Evolutionary conservation across 75 land plant species (phyloP), one percentile per base, ranked within the genome.

Genomic region (Chamaecyparis obtusa): DNA sequence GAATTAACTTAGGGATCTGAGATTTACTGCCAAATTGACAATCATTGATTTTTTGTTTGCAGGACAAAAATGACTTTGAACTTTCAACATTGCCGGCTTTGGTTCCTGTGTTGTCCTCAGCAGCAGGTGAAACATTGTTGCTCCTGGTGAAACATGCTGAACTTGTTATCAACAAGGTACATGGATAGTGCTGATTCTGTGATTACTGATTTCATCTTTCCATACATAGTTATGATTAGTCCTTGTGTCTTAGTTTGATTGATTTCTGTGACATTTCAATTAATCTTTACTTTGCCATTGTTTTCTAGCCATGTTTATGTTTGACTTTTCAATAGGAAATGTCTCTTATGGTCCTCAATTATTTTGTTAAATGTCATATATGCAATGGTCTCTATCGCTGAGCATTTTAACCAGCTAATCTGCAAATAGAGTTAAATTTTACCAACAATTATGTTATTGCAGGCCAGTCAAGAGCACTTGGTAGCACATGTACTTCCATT

Each of bases 121-220:
- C 99, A 86, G 83, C 95, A 7, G 99, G 99, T 36, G 99, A 98
- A 41, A 94, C 97, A 71, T 88, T 98, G 33, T 91, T 98, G 85
- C 91, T 98, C 87, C 94, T 98, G 81, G 92, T 98, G 82, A 98
- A 96, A 91, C 96, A 98, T 93, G 95, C 99, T n/a, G 94, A 92
- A 14, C 93, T 96, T 83, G 90, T 98, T 49, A 96, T 96, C 71
- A 92, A 89, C 89, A 98, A 98, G 99, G 99, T 98, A 83, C 43
- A 39, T 30, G 77, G 55, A 35, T 1, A 13, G 33, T 79, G 37
- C 16, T 37, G 17, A 56, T 51, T 44, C 60, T 78, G 81, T 86
- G 37, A 3, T 32, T 44, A 74, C n/a, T 11, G 14, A 3, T 74
- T 32, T 74, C 16, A 24, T 43, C 60, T 43, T 55, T 32, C 32